These are phyloP conservation scores for Clarireedia hainanense DNA, from an alignment of 2,329 filamentous ascomycete genomes.

Conservation along the genomic window DNA sequence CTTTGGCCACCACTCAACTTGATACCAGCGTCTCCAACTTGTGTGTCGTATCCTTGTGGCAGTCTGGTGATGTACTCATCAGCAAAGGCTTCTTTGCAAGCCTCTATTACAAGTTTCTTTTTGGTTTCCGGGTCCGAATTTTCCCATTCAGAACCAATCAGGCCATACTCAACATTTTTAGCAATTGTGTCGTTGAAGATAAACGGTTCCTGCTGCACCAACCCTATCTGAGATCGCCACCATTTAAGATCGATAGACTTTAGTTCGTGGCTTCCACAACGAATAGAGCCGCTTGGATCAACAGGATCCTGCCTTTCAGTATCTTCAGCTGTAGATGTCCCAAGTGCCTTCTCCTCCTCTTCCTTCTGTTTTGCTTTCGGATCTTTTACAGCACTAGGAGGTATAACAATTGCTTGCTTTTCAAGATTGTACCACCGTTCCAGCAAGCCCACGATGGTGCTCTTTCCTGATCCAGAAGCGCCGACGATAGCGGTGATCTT, in stretches of 20 bases:
- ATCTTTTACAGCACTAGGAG: constrained; percentile 5
- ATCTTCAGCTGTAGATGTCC: constrained; percentile 17
- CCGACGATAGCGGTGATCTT: constrained; percentile 38
- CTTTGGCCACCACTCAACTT: constrained; percentile 74
- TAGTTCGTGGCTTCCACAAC: constrained; percentile 45
- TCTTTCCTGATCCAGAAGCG: constrained; percentile 35
- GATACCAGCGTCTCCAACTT: constrained; percentile 69
- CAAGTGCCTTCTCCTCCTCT: constrained; percentile 18
- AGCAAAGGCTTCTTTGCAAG: constrained; percentile 60
- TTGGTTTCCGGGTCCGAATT: constrained; percentile 47
- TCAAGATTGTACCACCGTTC: constrained; percentile 34
- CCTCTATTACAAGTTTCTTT: constrained; percentile 50
- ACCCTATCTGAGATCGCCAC: constrained; percentile 50
- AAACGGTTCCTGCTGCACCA: constrained; percentile 62
- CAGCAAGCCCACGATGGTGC: constrained; percentile 34
- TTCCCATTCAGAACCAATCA: constrained; percentile 46
- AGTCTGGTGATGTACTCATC: constrained; percentile 61
- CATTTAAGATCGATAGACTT: constrained; percentile 55
- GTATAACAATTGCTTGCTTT: constrained; percentile 4
- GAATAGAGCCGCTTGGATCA: constrained; percentile 44
- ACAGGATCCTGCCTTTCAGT: constrained; percentile 28
- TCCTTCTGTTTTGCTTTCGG: constrained; percentile 34
- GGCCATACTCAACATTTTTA: constrained; percentile 53
- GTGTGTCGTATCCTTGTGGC: constrained; percentile 59
- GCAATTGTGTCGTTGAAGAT: constrained; percentile 60